Conservation (phyloP, 2,329 filamentous ascomycete genomes). For the Talaromyces sp. region DNA sequence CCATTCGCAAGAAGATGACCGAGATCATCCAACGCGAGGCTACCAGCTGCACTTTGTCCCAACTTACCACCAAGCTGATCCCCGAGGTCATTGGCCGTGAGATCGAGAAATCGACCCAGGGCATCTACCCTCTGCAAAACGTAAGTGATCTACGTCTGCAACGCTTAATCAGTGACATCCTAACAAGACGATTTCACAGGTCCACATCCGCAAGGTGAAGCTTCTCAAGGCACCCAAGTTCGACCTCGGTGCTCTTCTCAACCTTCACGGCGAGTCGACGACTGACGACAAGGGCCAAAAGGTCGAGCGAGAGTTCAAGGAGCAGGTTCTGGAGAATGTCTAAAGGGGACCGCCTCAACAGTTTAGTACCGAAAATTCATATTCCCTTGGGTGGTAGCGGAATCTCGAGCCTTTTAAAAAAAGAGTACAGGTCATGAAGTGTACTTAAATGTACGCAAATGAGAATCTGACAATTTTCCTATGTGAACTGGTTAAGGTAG, state of each 20-base stretch:
- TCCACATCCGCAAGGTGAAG: constrained; percentile 99
- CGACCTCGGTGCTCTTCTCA: constrained; percentile 92
- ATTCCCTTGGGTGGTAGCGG: not conserved
- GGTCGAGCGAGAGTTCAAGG: constrained; percentile 99
- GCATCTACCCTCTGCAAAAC: constrained; percentile 99
- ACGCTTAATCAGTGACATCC: not conserved
- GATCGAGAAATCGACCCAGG: constrained; percentile 99
- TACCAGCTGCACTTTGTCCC: constrained; percentile 84
- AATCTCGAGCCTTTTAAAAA: not conserved
- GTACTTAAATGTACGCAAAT: not conserved
- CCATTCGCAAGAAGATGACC: constrained; percentile 99
- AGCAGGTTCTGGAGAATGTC: constrained; percentile 88
- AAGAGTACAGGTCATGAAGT: not conserved
- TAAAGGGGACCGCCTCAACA: constrained; percentile 51
- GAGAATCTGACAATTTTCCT: not conserved
- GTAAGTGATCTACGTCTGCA: constrained; percentile 47
- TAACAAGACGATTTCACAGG: constrained; percentile 54
- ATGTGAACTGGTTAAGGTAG: not conserved
- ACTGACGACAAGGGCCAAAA: constrained; percentile 97
- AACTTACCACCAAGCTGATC: constrained; percentile 98
- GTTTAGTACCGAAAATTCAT: not conserved
- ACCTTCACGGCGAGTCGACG: constrained; percentile 93
- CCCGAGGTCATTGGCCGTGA: constrained; percentile 98
- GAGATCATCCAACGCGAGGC: constrained; percentile 99
- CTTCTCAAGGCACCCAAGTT: constrained; percentile 98